Evolutionary conservation across 768 basidiomycete species (phyloP).

Genomic region (Strobilomyces confusus): DNA sequence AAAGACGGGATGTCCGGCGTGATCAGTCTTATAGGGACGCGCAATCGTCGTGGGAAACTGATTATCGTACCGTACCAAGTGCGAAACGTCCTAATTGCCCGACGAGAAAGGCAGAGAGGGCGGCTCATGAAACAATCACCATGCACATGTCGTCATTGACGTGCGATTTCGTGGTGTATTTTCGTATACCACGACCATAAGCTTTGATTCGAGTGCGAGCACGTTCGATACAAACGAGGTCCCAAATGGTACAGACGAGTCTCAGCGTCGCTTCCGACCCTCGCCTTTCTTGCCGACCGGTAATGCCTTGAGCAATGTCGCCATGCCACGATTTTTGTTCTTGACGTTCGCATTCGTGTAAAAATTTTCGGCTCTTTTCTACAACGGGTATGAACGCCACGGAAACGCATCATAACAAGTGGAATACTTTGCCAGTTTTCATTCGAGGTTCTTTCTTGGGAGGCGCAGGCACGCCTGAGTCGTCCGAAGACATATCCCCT

Average conservation of each 20-base stretch:
- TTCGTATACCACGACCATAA: conserved; percentile 12
- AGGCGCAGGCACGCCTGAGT: conserved; percentile 29
- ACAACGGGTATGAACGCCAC: conserved; percentile 11
- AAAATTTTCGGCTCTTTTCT: conserved; percentile 90
- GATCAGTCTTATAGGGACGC: conserved; percentile 22
- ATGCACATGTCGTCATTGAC: conserved; percentile 1
- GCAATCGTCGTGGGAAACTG: conserved; percentile 31
- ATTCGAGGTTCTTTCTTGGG: conserved; percentile 69
- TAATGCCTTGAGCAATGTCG: conserved; percentile 54
- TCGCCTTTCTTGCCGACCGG: conserved; percentile 48
- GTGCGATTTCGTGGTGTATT: conserved; percentile 5
- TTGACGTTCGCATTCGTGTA: conserved; percentile 83
- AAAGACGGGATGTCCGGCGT: conserved; percentile 10
- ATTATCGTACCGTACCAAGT: conserved; percentile 31
- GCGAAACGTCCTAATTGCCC: not conserved
- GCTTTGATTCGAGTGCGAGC: conserved; percentile 8
- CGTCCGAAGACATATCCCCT: conserved; percentile 33
- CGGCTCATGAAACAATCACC: conserved; percentile 12
- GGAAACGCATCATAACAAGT: not conserved
- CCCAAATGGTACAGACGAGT: conserved; percentile 11
- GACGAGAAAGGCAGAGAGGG: not conserved
- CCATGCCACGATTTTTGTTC: conserved; percentile 74
- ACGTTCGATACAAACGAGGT: conserved; percentile 1
- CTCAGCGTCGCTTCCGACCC: conserved; percentile 36
- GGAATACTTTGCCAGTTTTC: conserved; percentile 85